Base-by-base conservation (phyloP, 371 early-diverging fungal species). In the Coemansia sp. region DNA sequence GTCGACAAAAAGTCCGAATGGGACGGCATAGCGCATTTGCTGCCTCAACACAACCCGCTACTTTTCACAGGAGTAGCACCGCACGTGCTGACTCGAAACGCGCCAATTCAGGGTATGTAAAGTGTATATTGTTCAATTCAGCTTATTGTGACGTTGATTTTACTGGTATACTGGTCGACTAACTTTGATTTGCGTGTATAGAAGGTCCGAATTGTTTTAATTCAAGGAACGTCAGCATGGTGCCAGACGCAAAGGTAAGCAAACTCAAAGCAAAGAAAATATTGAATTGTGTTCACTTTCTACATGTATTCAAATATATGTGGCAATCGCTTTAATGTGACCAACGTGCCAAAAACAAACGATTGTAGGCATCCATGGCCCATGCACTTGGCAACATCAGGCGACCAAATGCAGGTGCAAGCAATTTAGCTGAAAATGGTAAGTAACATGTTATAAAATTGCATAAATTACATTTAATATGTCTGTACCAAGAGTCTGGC, bases 361-460 rank as follows among this genome's bases (percentile, higher is more conserved):
- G 33, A 39, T 42, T 59, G 21, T 59, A 59, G 59, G 59, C 59
- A 23, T 16, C 42, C 9, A 18, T 20, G 59, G 39, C 59, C 42
- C 20, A 40, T 59, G 39, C 59, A 20, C 44, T 25, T 25, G 42
- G 42, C 42, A 42, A 16, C 59, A 42, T 42, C 59, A 59, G 59
- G 20, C 42, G 59, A 59, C 59, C 39, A 21, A 33, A 23, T 37
- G 59, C 59, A 59, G 44, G 33, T 42, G 59, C 44, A 25, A 25
- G 33, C 44, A 59, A 59, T 59, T 40, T 59, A 42, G 16, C 39
- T 21, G 42, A 39, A 42, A 59, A 40, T 59, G 59, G 59, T 59
- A 59, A 59, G 59, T n/a, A 5, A 26, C 18, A 23, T 40, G 42
- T 25, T 59, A 37, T 40, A 40, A 59, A 33, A 33, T 14, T 20